Base-by-base conservation (phyloP, 1,139 yeast species). In the Barnettozyma hawaiiensis region DNA sequence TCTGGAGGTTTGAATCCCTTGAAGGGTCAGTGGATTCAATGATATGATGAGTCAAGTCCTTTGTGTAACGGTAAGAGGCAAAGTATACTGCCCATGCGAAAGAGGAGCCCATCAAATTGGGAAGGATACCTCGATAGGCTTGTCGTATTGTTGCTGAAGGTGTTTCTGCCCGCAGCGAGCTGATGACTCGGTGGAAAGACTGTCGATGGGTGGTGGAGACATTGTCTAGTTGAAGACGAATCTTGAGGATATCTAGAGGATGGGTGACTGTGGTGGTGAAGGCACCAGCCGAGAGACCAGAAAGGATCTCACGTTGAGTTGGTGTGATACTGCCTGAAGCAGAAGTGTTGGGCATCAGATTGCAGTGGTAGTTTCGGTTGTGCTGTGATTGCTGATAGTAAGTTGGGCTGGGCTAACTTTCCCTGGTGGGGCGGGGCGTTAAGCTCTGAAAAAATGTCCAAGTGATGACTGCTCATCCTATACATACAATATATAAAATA, bases 21-120 rank as follows among this genome's bases (percentile, higher is more conserved):
- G 47, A 12, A 52, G 46, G 39, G 15, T 55, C 56, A 31, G 41
- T 42, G 40, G 39, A 47, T 26, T 37, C 33, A 44, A 37, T 42
- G 27, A 40, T 38, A 40, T 22, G n/a, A 39, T 54, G 56, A 5
- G 58, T 62, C 18, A 49, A 41, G 29, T 63, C 65, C 53, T 83
- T 83, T 52, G 75, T 71, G 43, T 70, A 73, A 36, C 81, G 75
- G 62, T 90, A 92, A 29, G 85, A 65, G 18, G 80, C 73, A 61
- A 92, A 92, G 57, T 92, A 92, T 10, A 85, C 59, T 0, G 89
- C 85, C 97, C 98, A 92, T 0, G 96, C 94, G 0, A 80, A 60
- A 0, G 94, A 78, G 51, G 89, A 87, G 0, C 97, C 98, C 0
- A 85, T 44, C 4, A 90, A 57, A 57, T 90, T 92, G 2, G 95